A percentile compares a stretch with the other conserved stretches of the same genome.
phyloP scores from a whole-genome alignment of 805 yeast genomes.

The Saccharomycopsis sp. region DNA sequence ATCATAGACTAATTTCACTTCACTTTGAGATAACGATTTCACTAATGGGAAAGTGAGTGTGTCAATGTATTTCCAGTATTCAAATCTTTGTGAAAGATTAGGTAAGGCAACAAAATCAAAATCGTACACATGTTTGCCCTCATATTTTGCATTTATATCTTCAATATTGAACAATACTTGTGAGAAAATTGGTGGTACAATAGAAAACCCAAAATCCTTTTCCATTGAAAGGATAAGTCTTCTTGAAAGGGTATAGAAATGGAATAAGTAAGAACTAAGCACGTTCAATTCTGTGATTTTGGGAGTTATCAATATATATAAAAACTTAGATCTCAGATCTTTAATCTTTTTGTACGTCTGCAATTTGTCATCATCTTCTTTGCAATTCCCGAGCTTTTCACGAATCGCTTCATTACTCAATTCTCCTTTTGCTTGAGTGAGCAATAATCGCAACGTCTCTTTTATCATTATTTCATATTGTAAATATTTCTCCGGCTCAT shows the following conservation, averaged over 20 bases:
- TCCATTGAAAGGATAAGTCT: slow-evolving; percentile 9
- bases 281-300: slow-evolving; percentile 24
- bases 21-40: background rate
- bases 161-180: slow-evolving; percentile 21
- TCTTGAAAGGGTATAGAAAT: slow-evolving; percentile 29
- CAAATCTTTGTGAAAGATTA: background rate
- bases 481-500: slow-evolving; percentile 1
- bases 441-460: background rate
- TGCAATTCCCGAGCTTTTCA: too few species aligned
- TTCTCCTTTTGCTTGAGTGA: background rate
- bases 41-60: background rate
- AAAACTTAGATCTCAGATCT: background rate
- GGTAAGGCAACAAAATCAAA: background rate
- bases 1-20: background rate
- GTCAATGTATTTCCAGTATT: background rate
- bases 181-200: slow-evolving; percentile 16
- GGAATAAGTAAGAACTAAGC: slow-evolving; percentile 29
- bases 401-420: background rate
- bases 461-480: background rate
- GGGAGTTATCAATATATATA: slow-evolving; percentile 27
- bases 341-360: slow-evolving; percentile 5
- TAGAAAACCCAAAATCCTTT: background rate
- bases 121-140: background rate
- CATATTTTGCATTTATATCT: background rate
- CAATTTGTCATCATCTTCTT: background rate